Percentiles rank a stretch among this genome's conserved stretches.
These are phyloP conservation scores for Vitis hybrid DNA, from an alignment of 177 flowering plant species.

Conservation along the genomic window DNA sequence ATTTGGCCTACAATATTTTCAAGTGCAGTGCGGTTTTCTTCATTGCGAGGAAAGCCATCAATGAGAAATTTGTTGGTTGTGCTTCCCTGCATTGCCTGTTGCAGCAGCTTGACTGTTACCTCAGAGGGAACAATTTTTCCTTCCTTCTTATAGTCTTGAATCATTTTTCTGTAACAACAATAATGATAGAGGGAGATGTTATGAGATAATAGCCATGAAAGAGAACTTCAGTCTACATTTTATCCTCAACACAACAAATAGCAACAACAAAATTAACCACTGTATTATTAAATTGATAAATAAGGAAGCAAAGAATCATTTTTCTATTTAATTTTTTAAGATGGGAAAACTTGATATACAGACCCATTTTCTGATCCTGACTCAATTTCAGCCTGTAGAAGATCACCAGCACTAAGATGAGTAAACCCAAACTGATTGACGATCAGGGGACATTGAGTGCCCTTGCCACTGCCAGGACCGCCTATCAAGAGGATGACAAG, in stretches of 20 bases:
- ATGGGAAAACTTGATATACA: background rate
- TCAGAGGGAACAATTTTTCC: constrained; percentile 58
- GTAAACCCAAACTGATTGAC: constrained; percentile 45
- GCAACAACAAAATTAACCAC: background rate
- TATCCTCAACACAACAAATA: background rate
- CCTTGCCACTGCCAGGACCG: constrained; percentile 72
- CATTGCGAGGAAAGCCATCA: constrained; percentile 51
- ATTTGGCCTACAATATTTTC: constrained; percentile 24
- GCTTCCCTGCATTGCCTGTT: constrained; percentile 38
- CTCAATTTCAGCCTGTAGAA: constrained; percentile 52
- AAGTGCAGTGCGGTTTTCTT: constrained; percentile 33
- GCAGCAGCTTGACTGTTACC: constrained; percentile 40
- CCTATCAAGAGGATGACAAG: constrained; percentile 27
- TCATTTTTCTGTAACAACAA: constrained; percentile 3
- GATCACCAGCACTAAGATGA: constrained; percentile 65
- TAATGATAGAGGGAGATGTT: background rate
- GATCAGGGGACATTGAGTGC: constrained; percentile 60
- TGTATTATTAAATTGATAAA: background rate
- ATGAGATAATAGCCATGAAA: background rate
- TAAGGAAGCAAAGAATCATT: background rate
- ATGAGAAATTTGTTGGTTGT: constrained; percentile 42
- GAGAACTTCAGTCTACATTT: background rate
- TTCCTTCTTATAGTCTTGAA: constrained; percentile 27
- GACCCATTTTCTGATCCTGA: constrained; percentile 50
- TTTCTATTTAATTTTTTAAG: background rate